A percentile compares a stretch with the other conserved stretches of the same genome.
These are phyloP conservation scores for Elsinoe ampelina DNA, from an alignment of 2,329 filamentous ascomycete genomes.

Conservation along the genomic window DNA sequence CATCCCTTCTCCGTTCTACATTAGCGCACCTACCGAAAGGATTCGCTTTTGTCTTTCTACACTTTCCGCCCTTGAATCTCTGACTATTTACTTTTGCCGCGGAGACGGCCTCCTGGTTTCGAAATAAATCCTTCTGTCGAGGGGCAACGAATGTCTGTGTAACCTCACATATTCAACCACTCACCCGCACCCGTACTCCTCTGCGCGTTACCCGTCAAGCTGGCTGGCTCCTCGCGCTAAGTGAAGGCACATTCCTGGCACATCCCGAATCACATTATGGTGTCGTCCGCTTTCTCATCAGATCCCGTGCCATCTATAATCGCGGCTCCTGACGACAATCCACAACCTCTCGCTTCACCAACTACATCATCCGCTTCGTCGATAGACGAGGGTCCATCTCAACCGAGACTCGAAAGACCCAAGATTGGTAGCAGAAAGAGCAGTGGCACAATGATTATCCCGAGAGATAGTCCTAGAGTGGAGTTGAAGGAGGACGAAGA, in stretches of 20 bases:
- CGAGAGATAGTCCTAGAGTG: constrained; percentile 60
- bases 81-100: background rate
- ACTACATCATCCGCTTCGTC: constrained; percentile 7
- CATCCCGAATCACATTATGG: constrained; percentile 1
- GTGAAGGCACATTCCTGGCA: constrained; percentile 3
- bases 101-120: background rate
- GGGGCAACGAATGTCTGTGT: background rate
- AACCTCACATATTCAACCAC: background rate
- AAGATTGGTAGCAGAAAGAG: constrained; percentile 62
- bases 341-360: constrained; percentile 7
- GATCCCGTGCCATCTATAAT: constrained; percentile 9
- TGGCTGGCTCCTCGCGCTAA: background rate
- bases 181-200: background rate
- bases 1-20: constrained; percentile 1
- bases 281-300: constrained; percentile 7
- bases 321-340: background rate
- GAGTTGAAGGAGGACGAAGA: constrained; percentile 56
- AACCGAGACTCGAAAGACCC: constrained; percentile 39
- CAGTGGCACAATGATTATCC: constrained; percentile 71
- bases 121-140: background rate
- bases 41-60: background rate
- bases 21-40: constrained; percentile 2
- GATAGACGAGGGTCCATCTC: background rate
- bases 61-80: background rate
- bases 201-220: background rate